These are phyloP conservation scores for Raphanus raphanistrum DNA, from an alignment of 345 rosid species.

Conservation along the genomic window DNA sequence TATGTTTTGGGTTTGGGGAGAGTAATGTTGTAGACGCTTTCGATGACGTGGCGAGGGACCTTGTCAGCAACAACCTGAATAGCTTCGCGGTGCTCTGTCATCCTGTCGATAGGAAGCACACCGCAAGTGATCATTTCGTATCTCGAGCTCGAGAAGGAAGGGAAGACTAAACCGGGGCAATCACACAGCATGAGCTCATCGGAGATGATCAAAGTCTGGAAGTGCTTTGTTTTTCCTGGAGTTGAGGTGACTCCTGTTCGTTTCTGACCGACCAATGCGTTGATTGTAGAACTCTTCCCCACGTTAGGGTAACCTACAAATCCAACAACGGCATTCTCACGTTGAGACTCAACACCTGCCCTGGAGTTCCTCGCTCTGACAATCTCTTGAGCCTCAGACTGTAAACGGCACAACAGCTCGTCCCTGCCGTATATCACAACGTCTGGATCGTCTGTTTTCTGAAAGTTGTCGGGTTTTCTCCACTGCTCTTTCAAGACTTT, in stretches of 20 bases:
- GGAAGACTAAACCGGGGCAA: slow-evolving; percentile 94
- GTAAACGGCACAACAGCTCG: slow-evolving; percentile 75
- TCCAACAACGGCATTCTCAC: slow-evolving; percentile 67
- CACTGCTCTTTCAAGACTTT: slow-evolving; percentile 50
- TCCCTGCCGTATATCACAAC: slow-evolving; percentile 72
- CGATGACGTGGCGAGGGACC: slow-evolving; percentile 70
- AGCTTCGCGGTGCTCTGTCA: slow-evolving; percentile 92
- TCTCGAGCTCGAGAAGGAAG: slow-evolving; percentile 90
- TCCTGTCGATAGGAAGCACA: slow-evolving; percentile 86
- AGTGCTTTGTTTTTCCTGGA: slow-evolving; percentile 97
- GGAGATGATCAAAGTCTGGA: slow-evolving; percentile 86
- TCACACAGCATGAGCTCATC: slow-evolving; percentile 82
- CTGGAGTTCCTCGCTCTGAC: slow-evolving; percentile 56
- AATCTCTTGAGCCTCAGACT: slow-evolving; percentile 77
- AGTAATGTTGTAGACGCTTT: slow-evolving; percentile 67
- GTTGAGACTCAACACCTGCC: slow-evolving; percentile 34
- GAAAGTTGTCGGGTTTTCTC: slow-evolving; percentile 40
- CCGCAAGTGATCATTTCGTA: slow-evolving; percentile 95
- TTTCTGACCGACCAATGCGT: slow-evolving; percentile 93
- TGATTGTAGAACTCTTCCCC: slow-evolving; percentile 96
- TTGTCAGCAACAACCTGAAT: slow-evolving; percentile 83
- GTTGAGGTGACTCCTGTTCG: slow-evolving; percentile 96
- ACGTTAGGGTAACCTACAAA: slow-evolving; percentile 98
- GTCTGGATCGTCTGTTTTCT: slow-evolving; percentile 52
- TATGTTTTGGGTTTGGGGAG: slow-evolving; percentile 91